phyloP scores from a whole-genome alignment of 2,329 filamentous ascomycete species.

The Colletotrichum sp. region DNA sequence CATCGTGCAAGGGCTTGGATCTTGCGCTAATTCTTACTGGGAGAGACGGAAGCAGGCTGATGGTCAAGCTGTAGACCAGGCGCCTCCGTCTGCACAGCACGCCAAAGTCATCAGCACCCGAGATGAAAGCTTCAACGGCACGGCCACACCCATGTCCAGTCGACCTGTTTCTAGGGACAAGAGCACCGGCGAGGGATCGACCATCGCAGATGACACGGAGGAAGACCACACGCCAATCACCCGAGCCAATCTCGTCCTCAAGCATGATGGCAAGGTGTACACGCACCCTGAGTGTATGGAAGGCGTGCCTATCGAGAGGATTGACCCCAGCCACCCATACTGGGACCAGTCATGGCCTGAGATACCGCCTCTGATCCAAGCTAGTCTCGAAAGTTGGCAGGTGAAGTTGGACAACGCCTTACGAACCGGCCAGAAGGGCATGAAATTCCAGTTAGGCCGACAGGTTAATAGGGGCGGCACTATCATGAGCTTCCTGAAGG shows the following conservation, averaged over 20 bases:
- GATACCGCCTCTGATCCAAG: constrained; percentile 46
- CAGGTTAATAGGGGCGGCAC: constrained; percentile 60
- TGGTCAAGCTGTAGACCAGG: neutral
- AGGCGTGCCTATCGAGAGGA: constrained; percentile 58
- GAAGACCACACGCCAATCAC: constrained; percentile 36
- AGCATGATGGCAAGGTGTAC: constrained; percentile 53
- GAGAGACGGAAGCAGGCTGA: constrained; percentile 35
- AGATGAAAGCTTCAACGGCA: neutral
- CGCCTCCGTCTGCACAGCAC: neutral
- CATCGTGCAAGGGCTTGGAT: constrained; percentile 47
- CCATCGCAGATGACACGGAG: constrained; percentile 2
- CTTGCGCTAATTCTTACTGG: constrained; percentile 59
- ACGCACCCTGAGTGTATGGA: constrained; percentile 56
- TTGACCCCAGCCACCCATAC: constrained; percentile 54
- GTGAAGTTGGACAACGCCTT: constrained; percentile 47
- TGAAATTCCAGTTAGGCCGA: constrained; percentile 58
- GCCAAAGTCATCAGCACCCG: neutral
- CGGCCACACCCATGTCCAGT: neutral
- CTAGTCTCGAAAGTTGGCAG: constrained; percentile 51
- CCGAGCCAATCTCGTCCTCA: constrained; percentile 46
- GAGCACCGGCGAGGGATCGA: neutral
- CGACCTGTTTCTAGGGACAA: constrained; percentile 9
- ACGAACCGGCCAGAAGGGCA: constrained; percentile 37
- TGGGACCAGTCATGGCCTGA: constrained; percentile 61
- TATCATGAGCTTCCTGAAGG: constrained; percentile 57